Base-by-base conservation (phyloP, 139 green algal species). In the Desmodesmus armatus region DNA sequence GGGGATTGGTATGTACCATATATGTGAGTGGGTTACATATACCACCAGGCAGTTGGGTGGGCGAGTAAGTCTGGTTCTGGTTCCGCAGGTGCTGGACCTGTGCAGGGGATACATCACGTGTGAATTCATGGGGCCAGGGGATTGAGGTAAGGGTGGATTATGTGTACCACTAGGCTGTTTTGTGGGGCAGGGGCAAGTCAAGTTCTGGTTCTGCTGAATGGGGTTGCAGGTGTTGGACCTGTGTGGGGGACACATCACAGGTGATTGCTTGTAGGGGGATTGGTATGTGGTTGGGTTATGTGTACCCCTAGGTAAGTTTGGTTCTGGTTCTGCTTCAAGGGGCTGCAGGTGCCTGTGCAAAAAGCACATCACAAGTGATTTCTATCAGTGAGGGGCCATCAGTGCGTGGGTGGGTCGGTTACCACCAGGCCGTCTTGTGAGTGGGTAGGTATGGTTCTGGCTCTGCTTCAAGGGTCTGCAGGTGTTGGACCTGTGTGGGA, bases 191-290 rank as follows among this genome's bases (percentile, higher is more conserved):
- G n/a, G n/a, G n/a, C n/a, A n/a, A n/a, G n/a, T n/a, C n/a, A n/a
- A n/a, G n/a, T n/a, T n/a, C n/a, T n/a, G n/a, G n/a, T n/a, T n/a
- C n/a, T 41, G 29, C 7, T 85, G 39, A 51, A 74, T 29, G 1
- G 15, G 41, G 7, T 29, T 84, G 60, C 53, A 84, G 41, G 27
- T 53, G 11, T n/a, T 75, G n/a, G 78, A 84, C 15, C 41, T 76
- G n/a, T 76, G 60, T 40, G 60, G 78, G 11, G 60, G 60, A 15
- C 60, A 63, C 55, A 35, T 84, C 29, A 65, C 29, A 35, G 60
- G 78, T 74, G 41, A 29, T 70, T 31, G 60, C 31, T 11, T 23
- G n/a, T 19, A 19, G 43, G 35, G 33, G 29, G 29, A 19, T 31
- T 43, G n/a, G 17, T 70, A 70, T 35, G n/a, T 39, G 11, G 27